Evolutionary conservation across 768 basidiomycete species (phyloP), one percentile per base, ranked within the genome.

Genomic region (Mycena vitilis): DNA sequence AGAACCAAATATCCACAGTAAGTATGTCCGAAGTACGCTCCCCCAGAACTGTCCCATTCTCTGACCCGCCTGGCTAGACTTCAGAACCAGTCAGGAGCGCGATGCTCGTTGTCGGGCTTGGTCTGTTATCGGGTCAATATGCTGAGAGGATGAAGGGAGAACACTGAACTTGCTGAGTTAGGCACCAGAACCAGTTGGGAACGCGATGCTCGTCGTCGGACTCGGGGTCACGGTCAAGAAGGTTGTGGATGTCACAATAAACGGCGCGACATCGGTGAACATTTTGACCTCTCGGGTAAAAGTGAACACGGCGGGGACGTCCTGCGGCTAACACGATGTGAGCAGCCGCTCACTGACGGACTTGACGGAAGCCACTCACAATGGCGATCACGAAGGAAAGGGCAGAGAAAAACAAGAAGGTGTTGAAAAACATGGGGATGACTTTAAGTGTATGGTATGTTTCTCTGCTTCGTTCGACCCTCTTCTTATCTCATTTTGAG

Each of bases 221-320:
- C 57, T 58, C 25, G 57, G 57, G 11, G 42, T 59, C 25, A 59
- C 30, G 23, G 57, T 47, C 44, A 47, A 42, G 18, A 25, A 18
- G 5, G 40, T 57, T 1, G 56, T 57, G 12, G 56, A 38, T 3
- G n/a, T 20, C 56, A 57, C 56, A 4, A 57, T 57, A 40, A 57
- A 57, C 13, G 56, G 56, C 11, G 56, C 40, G 23, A 57, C 56
- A 23, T 57, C 56, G n/a, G 56, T 57, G 20, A 57, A 22, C 10
- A 18, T n/a, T 13, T 57, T 40, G 56, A 57, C n/a, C n/a, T 42
- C 56, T 1, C 56, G 56, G 23, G 56, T 57, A 34, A 44, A 40
- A 22, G 40, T 44, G 56, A 57, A 42, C n/a, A 23, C n/a, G 2
- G 42, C 56, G 15, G 56, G 56, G 40, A 57, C 18, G 22, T 57